A percentile compares a stretch with the other conserved stretches of the same genome.
phyloP scores from a whole-genome alignment of 1,284 basidiomycete species.

The Porogramme epimiltina region DNA sequence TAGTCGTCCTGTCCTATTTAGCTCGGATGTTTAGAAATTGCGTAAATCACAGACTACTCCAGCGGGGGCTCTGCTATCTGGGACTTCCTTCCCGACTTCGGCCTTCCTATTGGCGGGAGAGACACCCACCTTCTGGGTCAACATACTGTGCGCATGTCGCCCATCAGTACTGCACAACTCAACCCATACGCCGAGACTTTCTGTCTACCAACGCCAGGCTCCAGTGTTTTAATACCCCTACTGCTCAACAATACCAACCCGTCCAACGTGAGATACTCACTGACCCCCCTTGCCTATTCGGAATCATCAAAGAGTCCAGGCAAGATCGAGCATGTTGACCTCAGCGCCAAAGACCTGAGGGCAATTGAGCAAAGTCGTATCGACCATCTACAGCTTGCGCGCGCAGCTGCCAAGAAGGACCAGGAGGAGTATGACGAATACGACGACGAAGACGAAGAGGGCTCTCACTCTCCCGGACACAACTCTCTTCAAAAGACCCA shows the following conservation, averaged over 20 bases:
- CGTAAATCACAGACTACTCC: neutral
- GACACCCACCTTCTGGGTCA: slow-evolving; percentile 78
- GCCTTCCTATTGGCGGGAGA: slow-evolving; percentile 49
- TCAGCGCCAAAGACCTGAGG: slow-evolving; percentile 67
- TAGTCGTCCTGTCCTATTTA: neutral
- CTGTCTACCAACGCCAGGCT: slow-evolving; percentile 64
- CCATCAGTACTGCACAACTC: slow-evolving; percentile 84
- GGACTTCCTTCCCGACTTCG: slow-evolving; percentile 47
- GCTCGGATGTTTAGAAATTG: neutral
- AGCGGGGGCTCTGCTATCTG: slow-evolving; percentile 28
- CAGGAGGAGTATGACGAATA: slow-evolving; percentile 53
- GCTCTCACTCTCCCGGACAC: slow-evolving; percentile 32
- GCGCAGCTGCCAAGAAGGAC: slow-evolving; percentile 36
- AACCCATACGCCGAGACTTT: slow-evolving; percentile 72
- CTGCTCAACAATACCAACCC: slow-evolving; percentile 92
- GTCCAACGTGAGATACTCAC: slow-evolving; percentile 71
- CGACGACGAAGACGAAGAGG: slow-evolving; percentile 59
- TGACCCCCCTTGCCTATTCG: slow-evolving; percentile 68
- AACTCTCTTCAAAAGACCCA: slow-evolving; percentile 67
- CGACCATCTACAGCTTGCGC: slow-evolving; percentile 50
- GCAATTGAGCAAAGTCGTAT: slow-evolving; percentile 60
- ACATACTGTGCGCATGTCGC: slow-evolving; percentile 89
- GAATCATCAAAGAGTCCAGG: slow-evolving; percentile 35
- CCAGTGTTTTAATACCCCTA: slow-evolving; percentile 71
- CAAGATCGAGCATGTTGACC: slow-evolving; percentile 55